Evolutionary conservation across 345 rosid genomes (phyloP), one percentile per base, ranked within the genome.

Genomic region (Carallia brachiata): DNA sequence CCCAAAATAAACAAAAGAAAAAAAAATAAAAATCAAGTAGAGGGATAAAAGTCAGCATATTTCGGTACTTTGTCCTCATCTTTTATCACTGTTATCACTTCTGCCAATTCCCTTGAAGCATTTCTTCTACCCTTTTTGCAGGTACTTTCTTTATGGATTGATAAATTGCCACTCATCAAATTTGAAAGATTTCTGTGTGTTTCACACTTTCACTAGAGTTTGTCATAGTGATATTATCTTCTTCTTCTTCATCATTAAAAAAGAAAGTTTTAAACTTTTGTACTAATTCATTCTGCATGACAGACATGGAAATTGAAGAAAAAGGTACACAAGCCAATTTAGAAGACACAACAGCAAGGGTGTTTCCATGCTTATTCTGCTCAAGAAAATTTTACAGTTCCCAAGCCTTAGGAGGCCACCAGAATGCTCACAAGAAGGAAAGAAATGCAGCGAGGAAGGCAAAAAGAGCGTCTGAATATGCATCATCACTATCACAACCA

Each of bases 351-450:
- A 71, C 83, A 63, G 44, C 86, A 23, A 84, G 90, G 70, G 82
- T 84, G 6, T 93, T 89, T 65, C 85, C 96, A 2, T 93, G 97
- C 61, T 74, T 84, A 27, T 93, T 88, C 73, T 93, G 97, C 69
- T 85, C 98, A 5, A 82, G 96, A 78, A 85, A 91, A 68, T 93
- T 93, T 73, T 81, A 86, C 77, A 94, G 93, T 60, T 93, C 98
- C 23, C 98, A 93, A 75, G 98, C 98, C 6, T 70, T 93, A 27
- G 98, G 97, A 17, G 98, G 98, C 28, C 98, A 93, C 75, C 98
- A 93, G 62, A 93, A 93, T 44, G 97, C 98, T 17, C 97, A 93
- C 84, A 93, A 89, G 91, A 91, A 85, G 65, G 98, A 93, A 71
- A 82, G 98, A 73, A 83, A 70, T 6, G 88, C 91, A 8, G 93